A percentile compares a stretch with the other conserved stretches of the same genome.
phyloP scores from a whole-genome alignment of 306 rosid species.

The barrel medic (Medicago truncatula) region MtrunA17r5.0-ANR NC_053047.1:6250501-6251000 shows the following conservation, averaged over 20 bases:
- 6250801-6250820: not conserved
- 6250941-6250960: too few species aligned
- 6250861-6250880: too few species aligned
- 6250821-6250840: too few species aligned
- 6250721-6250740: constrained; percentile 55
- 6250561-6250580: constrained; percentile 54
- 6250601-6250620: not conserved
- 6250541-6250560: constrained; percentile 58
- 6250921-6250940: too few species aligned
- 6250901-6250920: too few species aligned
- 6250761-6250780: constrained; percentile 57
- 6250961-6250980: too few species aligned
- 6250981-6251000: too few species aligned
- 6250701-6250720: constrained; percentile 57
- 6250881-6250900: too few species aligned
- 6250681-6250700: not conserved
- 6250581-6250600: constrained; percentile 48
- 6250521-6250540: constrained; percentile 62
- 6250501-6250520: not conserved
- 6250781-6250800: not conserved
- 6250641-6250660: not conserved
- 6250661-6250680: not conserved
- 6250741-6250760: constrained; percentile 51
- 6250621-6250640: not conserved
- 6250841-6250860: too few species aligned